phyloP scores from a whole-genome alignment of 176 grass and related monocot genomes.

The Aegilops speltoides region DNA sequence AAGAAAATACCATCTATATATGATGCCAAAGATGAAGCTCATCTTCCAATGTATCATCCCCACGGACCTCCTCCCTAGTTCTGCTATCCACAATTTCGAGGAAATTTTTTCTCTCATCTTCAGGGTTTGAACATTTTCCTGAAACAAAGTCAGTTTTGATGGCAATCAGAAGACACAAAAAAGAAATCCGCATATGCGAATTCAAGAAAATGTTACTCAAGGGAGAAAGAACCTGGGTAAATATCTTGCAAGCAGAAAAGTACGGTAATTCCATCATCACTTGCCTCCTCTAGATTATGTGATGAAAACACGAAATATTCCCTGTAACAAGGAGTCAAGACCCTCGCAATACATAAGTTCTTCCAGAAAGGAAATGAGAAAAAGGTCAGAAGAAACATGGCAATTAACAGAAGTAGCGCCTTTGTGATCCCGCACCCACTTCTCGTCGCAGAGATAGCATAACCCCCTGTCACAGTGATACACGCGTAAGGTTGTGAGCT shows the following conservation, averaged over 20 bases:
- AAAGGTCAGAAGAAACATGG: not conserved
- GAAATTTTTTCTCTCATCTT: conserved; percentile 75
- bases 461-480: too few species aligned
- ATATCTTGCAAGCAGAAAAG: conserved; percentile 98
- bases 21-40: conserved; percentile 84
- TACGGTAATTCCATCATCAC: conserved; percentile 95
- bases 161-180: not conserved
- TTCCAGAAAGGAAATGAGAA: conserved; percentile 22
- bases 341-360: conserved; percentile 45
- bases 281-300: conserved; percentile 62
- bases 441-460: too few species aligned
- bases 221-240: conserved; percentile 67
- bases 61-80: conserved; percentile 60
- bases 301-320: conserved; percentile 92
- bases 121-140: conserved; percentile 3
- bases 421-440: too few species aligned
- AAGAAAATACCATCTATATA: conserved; percentile 69
- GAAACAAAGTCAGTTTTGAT: conserved; percentile 22
- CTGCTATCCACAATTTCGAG: conserved; percentile 51
- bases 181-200: not conserved
- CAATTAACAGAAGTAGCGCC: too few species aligned
- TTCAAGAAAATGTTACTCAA: conserved; percentile 11
- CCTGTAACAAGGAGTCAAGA: conserved; percentile 91
- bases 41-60: conserved; percentile 64
- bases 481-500: too few species aligned